Conservation (phyloP, 2,329 filamentous ascomycete species). For the Dothidotthia symphoricarpi region DNA sequence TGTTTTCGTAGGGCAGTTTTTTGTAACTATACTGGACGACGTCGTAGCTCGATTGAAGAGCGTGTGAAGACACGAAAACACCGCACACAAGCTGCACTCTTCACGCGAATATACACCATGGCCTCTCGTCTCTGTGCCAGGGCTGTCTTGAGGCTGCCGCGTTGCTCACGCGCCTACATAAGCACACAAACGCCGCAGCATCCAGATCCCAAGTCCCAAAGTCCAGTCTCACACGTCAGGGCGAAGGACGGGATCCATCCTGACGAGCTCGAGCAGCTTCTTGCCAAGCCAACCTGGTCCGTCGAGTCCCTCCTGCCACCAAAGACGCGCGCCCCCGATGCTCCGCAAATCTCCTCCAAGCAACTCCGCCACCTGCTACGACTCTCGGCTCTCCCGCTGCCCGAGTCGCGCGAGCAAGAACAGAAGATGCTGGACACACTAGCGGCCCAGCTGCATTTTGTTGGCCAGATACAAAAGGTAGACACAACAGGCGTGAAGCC, state of each 20-base stretch:
- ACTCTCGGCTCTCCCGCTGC: conserved; percentile 80
- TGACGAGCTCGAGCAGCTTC: conserved; percentile 43
- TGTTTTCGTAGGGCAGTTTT: too few relatives aligned
- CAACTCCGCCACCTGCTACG: conserved; percentile 82
- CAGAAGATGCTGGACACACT: conserved; percentile 70
- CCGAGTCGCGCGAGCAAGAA: conserved; percentile 63
- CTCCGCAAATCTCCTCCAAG: conserved; percentile 56
- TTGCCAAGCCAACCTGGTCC: conserved; percentile 78
- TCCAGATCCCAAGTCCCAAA: not conserved
- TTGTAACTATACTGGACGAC: too few relatives aligned
- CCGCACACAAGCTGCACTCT: too few relatives aligned
- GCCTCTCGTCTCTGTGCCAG: conserved; percentile 8
- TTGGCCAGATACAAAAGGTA: conserved; percentile 78
- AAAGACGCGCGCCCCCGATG: conserved; percentile 25
- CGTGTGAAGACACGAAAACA: too few relatives aligned
- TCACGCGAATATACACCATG: conserved; percentile 13
- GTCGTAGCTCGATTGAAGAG: too few relatives aligned
- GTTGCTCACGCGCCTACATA: conserved; percentile 5
- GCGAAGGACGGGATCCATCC: conserved; percentile 17
- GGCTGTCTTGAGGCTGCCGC: conserved; percentile 3
- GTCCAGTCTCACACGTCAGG: not conserved
- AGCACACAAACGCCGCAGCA: conserved; percentile 6
- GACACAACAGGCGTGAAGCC: conserved; percentile 72
- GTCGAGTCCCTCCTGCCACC: conserved; percentile 69
- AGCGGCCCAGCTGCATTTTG: conserved; percentile 81